Conservation (phyloP, 441 rosid species). For the Caryocar brasiliense region DNA sequence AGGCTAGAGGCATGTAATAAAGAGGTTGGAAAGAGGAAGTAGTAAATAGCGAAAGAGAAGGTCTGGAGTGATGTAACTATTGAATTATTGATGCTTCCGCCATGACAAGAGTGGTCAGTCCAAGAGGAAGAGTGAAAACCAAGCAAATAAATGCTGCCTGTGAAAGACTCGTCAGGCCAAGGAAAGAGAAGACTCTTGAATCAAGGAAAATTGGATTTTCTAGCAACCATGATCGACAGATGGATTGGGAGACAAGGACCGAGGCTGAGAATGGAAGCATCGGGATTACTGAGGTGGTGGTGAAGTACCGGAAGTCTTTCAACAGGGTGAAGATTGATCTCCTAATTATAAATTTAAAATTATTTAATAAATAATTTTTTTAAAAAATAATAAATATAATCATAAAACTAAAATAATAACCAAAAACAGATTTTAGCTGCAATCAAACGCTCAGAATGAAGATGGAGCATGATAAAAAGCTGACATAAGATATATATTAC, state of each 20-base stretch:
- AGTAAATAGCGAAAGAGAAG: slow-evolving; percentile 6
- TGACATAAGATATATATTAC: too few species aligned
- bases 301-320: slow-evolving; percentile 19
- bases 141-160: background rate
- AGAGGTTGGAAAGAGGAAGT: slow-evolving; percentile 16
- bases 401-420: too few species aligned
- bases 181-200: background rate
- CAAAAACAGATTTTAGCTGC: too few species aligned
- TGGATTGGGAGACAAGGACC: slow-evolving; percentile 12
- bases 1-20: background rate
- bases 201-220: background rate
- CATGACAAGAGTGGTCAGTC: slow-evolving; percentile 20
- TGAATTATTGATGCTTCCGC: slow-evolving; percentile 24
- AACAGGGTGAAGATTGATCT: slow-evolving; percentile 30
- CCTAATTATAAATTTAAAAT: too few species aligned
- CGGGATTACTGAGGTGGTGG: slow-evolving; percentile 16
- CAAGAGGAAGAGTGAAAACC: slow-evolving; percentile 11
- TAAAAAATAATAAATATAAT: too few species aligned
- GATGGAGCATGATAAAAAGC: too few species aligned
- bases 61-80: background rate
- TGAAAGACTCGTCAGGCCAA: background rate
- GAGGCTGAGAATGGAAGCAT: slow-evolving; percentile 40
- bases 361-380: too few species aligned
- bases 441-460: too few species aligned
- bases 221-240: slow-evolving; percentile 1